Base-by-base conservation (phyloP, 2,329 filamentous ascomycete genomes). In the Knufia petricola region DNA sequence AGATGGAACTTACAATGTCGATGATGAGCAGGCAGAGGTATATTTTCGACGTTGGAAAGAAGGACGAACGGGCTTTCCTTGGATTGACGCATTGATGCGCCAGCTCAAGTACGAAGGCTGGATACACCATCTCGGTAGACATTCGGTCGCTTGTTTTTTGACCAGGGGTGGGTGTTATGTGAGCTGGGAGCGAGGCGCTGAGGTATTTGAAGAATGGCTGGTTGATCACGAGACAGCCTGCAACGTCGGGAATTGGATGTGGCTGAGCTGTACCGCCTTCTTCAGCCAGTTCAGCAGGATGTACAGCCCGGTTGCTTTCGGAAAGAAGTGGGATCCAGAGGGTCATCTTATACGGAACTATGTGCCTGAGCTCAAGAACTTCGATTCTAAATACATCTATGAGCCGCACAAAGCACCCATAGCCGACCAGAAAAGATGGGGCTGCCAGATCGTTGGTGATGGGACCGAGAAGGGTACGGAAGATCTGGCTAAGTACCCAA, bases 111-210 rank as follows among this genome's bases (percentile, higher is more conserved):
- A 70, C 1, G 84, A 87, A 61, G 85, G 85, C 23, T 89, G 84
- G 84, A 85, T 88, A 7, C 84, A 89, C 60, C 85, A 89, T 61
- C 72, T 88, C 0, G 85, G 84, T 1, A 75, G 85, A 0, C 85
- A 89, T 63, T 76, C 80, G n/a, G 80, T 89, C 0, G 85, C 85
- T 0, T 88, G 84, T 61, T 89, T 89, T 61, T 70, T 89, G n/a
- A 88, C 85, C 0, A 71, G 85, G 2, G 84, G 85, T 1, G 85
- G 85, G 0, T 87, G 83, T 63, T 89, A 87, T 59, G 70, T 89
- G 38, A 77, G 81, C 59, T 89, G 85, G 84, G 84, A 88, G 66
- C 76, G 85, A 15, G 85, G 85, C 1, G 82, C 81, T 3, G 83
- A 85, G 41, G 84, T 88, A 1, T 89, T 89, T 52, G 82, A 86